Base-by-base conservation (phyloP, 1,284 basidiomycete species). In the Cryptococcus neoformans region DNA sequence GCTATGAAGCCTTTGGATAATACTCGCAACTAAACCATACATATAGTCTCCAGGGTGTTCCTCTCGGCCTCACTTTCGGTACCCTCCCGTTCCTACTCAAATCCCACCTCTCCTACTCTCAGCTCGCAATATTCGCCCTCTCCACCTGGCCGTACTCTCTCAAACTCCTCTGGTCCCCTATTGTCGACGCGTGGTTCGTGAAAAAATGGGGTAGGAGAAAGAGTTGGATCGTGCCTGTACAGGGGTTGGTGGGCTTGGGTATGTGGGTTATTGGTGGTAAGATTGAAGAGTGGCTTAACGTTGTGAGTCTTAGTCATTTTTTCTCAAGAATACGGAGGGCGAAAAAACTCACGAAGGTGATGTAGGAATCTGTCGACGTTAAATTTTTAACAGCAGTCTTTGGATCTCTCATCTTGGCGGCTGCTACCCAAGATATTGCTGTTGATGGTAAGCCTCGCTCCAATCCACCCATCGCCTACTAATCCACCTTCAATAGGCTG, bases 151-250 rank as follows among this genome's bases (percentile, higher is more conserved):
- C 96, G 8, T 99, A 99, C 80, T 95, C 91, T 39, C 85, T 99
- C 70, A 99, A 99, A 79, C 80, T 99, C 55, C 78, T 99, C 62
- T 99, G 96, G 95, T 95, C 92, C 28, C 96, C 96, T 45, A 89
- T 99, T 63, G 92, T 99, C 57, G 96, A 99, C 74, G 90, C 93
- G 3, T 81, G 89, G 62, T 99, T 90, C 75, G 82, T 90, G 64
- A 80, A 85, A 11, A 71, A 67, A 47, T 75, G 75, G 70, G 96
- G 96, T 16, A 85, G 96, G 54, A 83, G 96, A 62, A 99, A 98
- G 78, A 93, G 90, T 59, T 99, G 96, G 96, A 97, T 99, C 70
- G 88, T 99, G 59, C 96, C 96, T 46, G 95, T 99, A 81, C 96
- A 99, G 77, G 76, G 87, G 36, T 84, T 94, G 62, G 90, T 98